phyloP scores from a whole-genome alignment of 2,329 filamentous ascomycete species.

The Ceratocystis papillata region DNA sequence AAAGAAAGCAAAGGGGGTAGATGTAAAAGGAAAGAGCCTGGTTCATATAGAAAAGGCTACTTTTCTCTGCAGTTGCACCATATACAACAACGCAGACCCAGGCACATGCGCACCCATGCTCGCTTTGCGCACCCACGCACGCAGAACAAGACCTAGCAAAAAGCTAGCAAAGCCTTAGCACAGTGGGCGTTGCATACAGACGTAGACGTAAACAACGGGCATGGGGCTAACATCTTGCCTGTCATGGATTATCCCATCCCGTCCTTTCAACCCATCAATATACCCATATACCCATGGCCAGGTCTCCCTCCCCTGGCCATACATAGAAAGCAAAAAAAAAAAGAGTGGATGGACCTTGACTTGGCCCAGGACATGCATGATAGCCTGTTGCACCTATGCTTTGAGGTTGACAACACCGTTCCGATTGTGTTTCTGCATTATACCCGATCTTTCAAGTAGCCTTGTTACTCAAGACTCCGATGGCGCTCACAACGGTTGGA shows the following conservation, averaged over 20 bases:
- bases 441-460: background rate
- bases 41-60: constrained; percentile 9
- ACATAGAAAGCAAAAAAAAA: background rate
- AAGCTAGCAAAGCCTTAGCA: no score
- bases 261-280: constrained; percentile 1
- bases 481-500: no score
- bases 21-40: constrained; percentile 15
- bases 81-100: no score
- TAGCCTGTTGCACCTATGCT: background rate
- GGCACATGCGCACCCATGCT: background rate
- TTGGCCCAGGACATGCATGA: constrained; percentile 3
- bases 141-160: background rate
- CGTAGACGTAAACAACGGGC: background rate
- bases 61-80: background rate
- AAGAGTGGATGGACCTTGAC: constrained; percentile 3
- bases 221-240: background rate
- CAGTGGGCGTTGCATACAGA: no score
- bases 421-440: background rate
- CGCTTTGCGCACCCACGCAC: background rate
- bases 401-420: background rate
- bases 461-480: no score
- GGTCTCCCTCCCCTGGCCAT: background rate
- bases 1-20: constrained; percentile 19
- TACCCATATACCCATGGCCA: background rate
- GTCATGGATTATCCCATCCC: constrained; percentile 6